Conservation (phyloP, 164 flowering plant species). For the Euptelea pleiosperma region DNA sequence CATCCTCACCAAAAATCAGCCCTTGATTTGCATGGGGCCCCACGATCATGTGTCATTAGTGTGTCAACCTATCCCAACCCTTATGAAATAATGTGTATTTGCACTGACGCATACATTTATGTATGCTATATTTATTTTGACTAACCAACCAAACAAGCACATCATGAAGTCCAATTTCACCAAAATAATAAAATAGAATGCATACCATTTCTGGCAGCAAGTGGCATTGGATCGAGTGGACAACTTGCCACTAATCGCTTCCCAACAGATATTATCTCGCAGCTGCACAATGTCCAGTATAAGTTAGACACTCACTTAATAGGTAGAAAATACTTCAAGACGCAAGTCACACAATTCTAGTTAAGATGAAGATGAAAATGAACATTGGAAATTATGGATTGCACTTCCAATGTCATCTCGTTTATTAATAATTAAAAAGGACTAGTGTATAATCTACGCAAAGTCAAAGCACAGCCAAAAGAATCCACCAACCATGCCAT, state of each 20-base stretch:
- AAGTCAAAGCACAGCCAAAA: neutral
- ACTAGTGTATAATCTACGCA: no score
- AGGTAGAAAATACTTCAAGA: neutral
- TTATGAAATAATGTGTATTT: neutral
- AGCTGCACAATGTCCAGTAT: constrained; percentile 21
- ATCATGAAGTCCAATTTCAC: neutral
- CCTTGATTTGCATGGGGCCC: no score
- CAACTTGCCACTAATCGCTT: constrained; percentile 47
- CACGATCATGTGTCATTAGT: no score
- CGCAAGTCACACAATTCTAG: neutral
- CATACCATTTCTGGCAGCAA: constrained; percentile 62
- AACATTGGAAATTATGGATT: no score
- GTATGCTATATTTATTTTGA: neutral
- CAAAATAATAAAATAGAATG: neutral
- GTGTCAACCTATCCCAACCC: no score
- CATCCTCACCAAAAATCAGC: no score
- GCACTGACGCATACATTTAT: neutral
- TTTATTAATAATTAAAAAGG: no score
- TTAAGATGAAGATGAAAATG: neutral
- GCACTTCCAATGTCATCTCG: no score
- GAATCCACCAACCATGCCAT: constrained; percentile 47
- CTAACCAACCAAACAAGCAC: neutral
- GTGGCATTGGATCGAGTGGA: constrained; percentile 29
- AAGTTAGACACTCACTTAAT: neutral
- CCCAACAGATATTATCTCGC: constrained; percentile 68